A percentile compares a stretch with the other conserved stretches of the same genome.
phyloP scores from a whole-genome alignment of 2,329 filamentous ascomycete species.

The Neofusicoccum parvum region DNA sequence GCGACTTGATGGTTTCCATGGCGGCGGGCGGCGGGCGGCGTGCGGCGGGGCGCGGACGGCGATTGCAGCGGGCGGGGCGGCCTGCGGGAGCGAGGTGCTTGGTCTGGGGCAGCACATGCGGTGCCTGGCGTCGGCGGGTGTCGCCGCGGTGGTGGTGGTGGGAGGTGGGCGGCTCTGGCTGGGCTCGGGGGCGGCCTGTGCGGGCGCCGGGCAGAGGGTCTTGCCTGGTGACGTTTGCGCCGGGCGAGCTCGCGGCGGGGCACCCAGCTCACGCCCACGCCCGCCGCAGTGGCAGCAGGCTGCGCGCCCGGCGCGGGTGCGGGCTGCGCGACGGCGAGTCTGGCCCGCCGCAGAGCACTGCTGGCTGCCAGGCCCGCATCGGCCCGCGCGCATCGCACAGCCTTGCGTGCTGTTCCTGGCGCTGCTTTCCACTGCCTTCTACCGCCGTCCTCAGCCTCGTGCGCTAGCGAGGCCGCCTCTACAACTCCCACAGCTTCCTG shows the following conservation, averaged over 20 bases:
- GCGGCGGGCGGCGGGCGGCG: constrained; percentile 13
- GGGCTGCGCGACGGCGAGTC: not conserved
- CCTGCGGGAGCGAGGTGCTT: not conserved
- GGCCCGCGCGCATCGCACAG: constrained; percentile 3
- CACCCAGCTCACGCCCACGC: constrained; percentile 14
- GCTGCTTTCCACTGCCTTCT: constrained; percentile 20
- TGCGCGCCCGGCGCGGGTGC: not conserved
- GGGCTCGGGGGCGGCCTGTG: not conserved
- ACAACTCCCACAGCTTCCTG: constrained; percentile 17
- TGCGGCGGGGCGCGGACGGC: not conserved
- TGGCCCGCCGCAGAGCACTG: not conserved
- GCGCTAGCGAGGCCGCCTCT: constrained; percentile 21
- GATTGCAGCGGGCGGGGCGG: not conserved
- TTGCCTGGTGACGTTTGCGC: constrained; percentile 9
- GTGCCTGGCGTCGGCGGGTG: not conserved
- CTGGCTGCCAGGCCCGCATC: not conserved
- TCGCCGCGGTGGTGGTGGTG: not conserved
- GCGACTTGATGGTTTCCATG: constrained; percentile 85
- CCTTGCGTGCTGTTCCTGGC: constrained; percentile 9
- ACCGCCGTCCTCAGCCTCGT: constrained; percentile 37
- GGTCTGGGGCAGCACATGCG: not conserved
- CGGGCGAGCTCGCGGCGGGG: not conserved
- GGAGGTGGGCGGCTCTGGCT: not conserved
- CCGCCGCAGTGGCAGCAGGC: not conserved
- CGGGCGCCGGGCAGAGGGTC: constrained; percentile 4